Evolutionary conservation across 257 asterid species (phyloP).

Genomic region (Verbena officinalis): DNA sequence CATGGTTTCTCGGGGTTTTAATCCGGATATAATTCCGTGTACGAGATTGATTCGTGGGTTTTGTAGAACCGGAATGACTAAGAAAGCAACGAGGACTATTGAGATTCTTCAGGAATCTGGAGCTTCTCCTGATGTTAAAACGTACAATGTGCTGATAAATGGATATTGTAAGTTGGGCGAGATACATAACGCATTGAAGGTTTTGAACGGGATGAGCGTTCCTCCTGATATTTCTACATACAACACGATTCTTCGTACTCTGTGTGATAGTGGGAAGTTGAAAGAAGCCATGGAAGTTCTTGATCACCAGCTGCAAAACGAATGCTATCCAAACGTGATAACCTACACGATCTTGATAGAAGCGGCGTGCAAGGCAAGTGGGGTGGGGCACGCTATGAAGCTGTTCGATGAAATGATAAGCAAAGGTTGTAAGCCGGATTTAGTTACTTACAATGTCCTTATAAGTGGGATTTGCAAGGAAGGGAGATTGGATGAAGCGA

Average conservation of each 20-base stretch:
- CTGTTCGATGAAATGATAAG: conserved; percentile 79
- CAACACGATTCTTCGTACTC: conserved; percentile 69
- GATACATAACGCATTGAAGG: conserved; percentile 56
- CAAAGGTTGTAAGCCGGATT: conserved; percentile 80
- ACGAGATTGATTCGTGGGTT: conserved; percentile 84
- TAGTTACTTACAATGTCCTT: conserved; percentile 83
- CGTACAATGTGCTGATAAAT: conserved; percentile 84
- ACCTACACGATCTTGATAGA: conserved; percentile 84
- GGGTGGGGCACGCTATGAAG: conserved; percentile 75
- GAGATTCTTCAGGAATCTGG: conserved; percentile 85
- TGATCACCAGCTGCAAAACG: conserved; percentile 59
- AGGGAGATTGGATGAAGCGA: conserved; percentile 80
- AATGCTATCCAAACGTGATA: conserved; percentile 77
- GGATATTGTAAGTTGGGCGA: conserved; percentile 86
- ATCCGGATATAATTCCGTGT: conserved; percentile 71
- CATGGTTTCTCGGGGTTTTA: conserved; percentile 72
- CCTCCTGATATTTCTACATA: conserved; percentile 87
- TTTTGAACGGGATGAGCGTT: conserved; percentile 72
- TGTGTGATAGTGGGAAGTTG: conserved; percentile 75
- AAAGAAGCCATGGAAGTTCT: conserved; percentile 82
- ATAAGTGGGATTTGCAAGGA: conserved; percentile 82
- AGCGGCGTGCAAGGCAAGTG: conserved; percentile 74
- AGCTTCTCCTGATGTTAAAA: conserved; percentile 85
- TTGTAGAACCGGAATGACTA: conserved; percentile 64
- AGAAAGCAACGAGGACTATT: conserved; percentile 65